A percentile compares a stretch with the other conserved stretches of the same genome.
These are phyloP conservation scores for Ascochyta koolunga DNA, from an alignment of 2,329 filamentous ascomycete genomes.

Conservation along the genomic window DNA sequence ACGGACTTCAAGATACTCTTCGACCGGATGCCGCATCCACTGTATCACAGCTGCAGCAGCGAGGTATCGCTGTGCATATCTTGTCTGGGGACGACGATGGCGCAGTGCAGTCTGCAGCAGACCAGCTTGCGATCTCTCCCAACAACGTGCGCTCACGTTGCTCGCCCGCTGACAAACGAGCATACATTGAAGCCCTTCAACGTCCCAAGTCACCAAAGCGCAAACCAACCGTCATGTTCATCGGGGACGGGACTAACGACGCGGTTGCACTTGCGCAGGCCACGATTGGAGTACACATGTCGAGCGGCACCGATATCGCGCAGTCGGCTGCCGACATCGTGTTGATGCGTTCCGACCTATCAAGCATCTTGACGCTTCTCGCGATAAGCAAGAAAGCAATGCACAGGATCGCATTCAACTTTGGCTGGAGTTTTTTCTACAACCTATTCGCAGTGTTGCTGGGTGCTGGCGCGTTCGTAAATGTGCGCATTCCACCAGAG, in stretches of 20 bases:
- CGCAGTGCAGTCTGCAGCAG: conserved; percentile 56
- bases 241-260: conserved; percentile 83
- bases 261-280: conserved; percentile 74
- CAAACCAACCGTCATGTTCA: conserved; percentile 64
- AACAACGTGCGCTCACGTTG: conserved; percentile 54
- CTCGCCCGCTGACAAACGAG: conserved; percentile 61
- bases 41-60: conserved; percentile 56
- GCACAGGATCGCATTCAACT: conserved; percentile 65
- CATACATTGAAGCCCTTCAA: conserved; percentile 54
- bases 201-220: background rate
- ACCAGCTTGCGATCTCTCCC: conserved; percentile 39
- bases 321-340: conserved; percentile 71
- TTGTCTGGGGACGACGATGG: conserved; percentile 63
- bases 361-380: conserved; percentile 63
- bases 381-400: conserved; percentile 55
- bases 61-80: conserved; percentile 58
- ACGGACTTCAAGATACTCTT: conserved; percentile 57
- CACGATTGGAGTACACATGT: conserved; percentile 73
- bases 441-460: conserved; percentile 72
- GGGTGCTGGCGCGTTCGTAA: conserved; percentile 63
- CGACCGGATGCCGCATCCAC: conserved; percentile 59
- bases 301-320: conserved; percentile 65
- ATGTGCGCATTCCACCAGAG: conserved; percentile 64
- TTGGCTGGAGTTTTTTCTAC: conserved; percentile 73
- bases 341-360: conserved; percentile 63